These are phyloP conservation scores for Oryza australiensis DNA, from an alignment of 176 grass and related monocot species.

Conservation along the genomic window DNA sequence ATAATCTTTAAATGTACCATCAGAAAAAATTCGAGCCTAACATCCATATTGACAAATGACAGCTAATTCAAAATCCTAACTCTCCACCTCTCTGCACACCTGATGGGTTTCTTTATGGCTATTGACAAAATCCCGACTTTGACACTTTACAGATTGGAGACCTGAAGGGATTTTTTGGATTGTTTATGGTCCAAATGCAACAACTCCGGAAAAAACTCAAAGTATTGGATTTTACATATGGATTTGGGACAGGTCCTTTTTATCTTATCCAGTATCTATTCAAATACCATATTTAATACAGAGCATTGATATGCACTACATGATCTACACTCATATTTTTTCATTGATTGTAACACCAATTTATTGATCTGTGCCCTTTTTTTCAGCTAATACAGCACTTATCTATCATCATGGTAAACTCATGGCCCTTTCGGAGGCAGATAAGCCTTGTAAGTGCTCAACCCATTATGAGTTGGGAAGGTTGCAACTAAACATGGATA, in stretches of 20 bases:
- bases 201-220: conserved; percentile 70
- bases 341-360: background rate
- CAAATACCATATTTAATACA: background rate
- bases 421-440: conserved; percentile 81
- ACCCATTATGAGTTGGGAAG: background rate
- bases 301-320: background rate
- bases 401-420: conserved; percentile 98
- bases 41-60: too few relatives aligned
- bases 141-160: conserved; percentile 74
- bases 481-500: background rate
- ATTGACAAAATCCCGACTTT: background rate
- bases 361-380: background rate
- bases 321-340: background rate
- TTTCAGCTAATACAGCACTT: conserved; percentile 87
- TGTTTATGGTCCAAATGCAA: conserved; percentile 97
- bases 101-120: too few relatives aligned
- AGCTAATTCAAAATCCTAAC: background rate
- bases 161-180: conserved; percentile 85
- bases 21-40: background rate
- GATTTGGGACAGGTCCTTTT: conserved; percentile 70
- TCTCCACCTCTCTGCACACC: background rate
- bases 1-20: conserved; percentile 19
- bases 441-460: conserved; percentile 91
- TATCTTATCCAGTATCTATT: conserved; percentile 1
- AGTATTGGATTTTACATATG: conserved; percentile 87